These are phyloP conservation scores for Chaetomium sp. DNA, from an alignment of 2,329 filamentous ascomycete genomes.

Conservation along the genomic window DNA sequence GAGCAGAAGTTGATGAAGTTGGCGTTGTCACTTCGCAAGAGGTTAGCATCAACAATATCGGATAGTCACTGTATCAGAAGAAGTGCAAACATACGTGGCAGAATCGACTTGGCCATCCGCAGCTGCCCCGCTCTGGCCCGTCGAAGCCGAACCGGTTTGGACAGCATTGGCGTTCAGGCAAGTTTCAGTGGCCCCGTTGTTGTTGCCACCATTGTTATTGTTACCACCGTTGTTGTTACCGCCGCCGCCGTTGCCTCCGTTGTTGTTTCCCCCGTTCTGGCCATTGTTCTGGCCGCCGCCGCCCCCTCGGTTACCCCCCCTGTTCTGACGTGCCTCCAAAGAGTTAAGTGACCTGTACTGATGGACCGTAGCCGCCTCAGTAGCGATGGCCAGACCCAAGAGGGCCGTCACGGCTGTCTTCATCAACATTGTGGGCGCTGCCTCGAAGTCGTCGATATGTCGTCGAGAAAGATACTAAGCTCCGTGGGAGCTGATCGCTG, in stretches of 20 bases:
- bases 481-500: conserved; percentile 22
- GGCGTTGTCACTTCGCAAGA: conserved; percentile 41
- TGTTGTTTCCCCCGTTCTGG: conserved; percentile 17
- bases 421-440: conserved; percentile 43
- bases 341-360: conserved; percentile 31
- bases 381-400: conserved; percentile 39
- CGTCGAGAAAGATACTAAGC: conserved; percentile 18
- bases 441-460: conserved; percentile 6
- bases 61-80: neutral
- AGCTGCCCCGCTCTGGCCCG: conserved; percentile 39
- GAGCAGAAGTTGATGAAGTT: conserved; percentile 62
- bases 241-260: conserved; percentile 21
- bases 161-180: conserved; percentile 39
- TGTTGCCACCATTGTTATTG: conserved; percentile 20
- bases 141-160: conserved; percentile 43
- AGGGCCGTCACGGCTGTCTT: conserved; percentile 45
- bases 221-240: conserved; percentile 21
- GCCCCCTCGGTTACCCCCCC: conserved; percentile 19
- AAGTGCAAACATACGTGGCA: conserved; percentile 37
- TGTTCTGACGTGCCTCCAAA: conserved; percentile 37
- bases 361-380: conserved; percentile 40
- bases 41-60: neutral
- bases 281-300: conserved; percentile 23
- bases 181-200: conserved; percentile 25
- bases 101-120: conserved; percentile 46